Evolutionary conservation across 306 rosid species (phyloP).

Genomic region (Castanea sativa): DNA sequence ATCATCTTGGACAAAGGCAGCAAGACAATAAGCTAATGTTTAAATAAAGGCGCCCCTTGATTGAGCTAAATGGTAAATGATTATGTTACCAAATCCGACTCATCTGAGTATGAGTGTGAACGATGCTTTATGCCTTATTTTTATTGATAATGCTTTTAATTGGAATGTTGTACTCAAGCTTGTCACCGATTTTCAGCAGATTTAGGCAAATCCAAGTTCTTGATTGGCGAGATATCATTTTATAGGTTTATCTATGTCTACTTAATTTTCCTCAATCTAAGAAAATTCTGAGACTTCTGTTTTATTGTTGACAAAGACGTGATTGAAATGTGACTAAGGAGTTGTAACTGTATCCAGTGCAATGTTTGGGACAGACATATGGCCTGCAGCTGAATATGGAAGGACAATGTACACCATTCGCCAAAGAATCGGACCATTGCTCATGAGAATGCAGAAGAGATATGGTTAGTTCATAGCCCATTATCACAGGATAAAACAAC

Average conservation of each 20-base stretch:
- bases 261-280: slow-evolving; percentile 1
- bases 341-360: slow-evolving; percentile 65
- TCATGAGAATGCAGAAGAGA: slow-evolving; percentile 88
- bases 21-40: background rate
- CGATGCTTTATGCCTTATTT: background rate
- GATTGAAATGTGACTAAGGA: slow-evolving; percentile 37
- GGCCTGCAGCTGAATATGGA: slow-evolving; percentile 99
- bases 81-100: background rate
- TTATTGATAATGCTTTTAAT: background rate
- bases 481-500: background rate
- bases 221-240: background rate
- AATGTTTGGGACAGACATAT: slow-evolving; percentile 94
- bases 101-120: background rate
- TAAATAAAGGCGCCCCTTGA: background rate
- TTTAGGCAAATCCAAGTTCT: background rate
- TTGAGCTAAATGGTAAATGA: background rate
- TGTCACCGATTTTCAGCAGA: background rate
- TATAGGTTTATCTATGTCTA: background rate
- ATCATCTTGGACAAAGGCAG: background rate
- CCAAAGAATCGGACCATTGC: slow-evolving; percentile 86
- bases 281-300: background rate
- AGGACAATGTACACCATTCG: slow-evolving; percentile 98
- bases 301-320: background rate
- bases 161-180: background rate
- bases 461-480: slow-evolving; percentile 55